phyloP scores from a whole-genome alignment of 257 asterid genomes.

The Salvia miltiorrhiza region DNA sequence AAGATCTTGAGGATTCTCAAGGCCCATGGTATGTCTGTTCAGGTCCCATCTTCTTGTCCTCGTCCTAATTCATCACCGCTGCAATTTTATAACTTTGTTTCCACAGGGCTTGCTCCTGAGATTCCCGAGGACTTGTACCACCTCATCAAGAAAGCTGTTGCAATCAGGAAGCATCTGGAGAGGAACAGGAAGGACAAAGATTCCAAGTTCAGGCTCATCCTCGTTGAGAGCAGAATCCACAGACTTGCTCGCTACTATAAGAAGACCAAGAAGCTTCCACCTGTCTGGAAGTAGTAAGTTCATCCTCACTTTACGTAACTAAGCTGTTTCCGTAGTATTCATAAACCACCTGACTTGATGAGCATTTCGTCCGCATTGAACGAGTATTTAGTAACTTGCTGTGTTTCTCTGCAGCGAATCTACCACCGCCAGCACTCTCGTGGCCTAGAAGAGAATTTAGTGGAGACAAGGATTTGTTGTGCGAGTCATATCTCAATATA shows the following conservation, averaged over 20 bases:
- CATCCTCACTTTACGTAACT: background rate
- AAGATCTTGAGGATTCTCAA: conserved; percentile 65
- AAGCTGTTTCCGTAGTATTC: background rate
- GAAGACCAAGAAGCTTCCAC: conserved; percentile 74
- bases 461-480: conserved; percentile 15
- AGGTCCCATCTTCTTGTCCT: background rate
- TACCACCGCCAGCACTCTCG: conserved; percentile 68
- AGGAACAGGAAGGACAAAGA: conserved; percentile 78
- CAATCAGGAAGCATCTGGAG: conserved; percentile 70
- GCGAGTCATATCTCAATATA: conserved; percentile 11
- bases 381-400: background rate
- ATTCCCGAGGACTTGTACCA: conserved; percentile 61
- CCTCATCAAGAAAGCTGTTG: conserved; percentile 70
- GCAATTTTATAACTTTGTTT: background rate
- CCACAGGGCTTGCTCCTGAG: conserved; percentile 69
- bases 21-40: conserved; percentile 31
- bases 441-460: conserved; percentile 33
- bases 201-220: conserved; percentile 63
- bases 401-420: conserved; percentile 43
- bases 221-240: conserved; percentile 66
- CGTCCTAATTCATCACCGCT: too few species aligned
- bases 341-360: background rate
- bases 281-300: conserved; percentile 70
- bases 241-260: conserved; percentile 67
- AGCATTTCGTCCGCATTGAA: background rate